These are phyloP conservation scores for Vitis rupestris DNA, from an alignment of 164 flowering plant species.

Conservation along the genomic window DNA sequence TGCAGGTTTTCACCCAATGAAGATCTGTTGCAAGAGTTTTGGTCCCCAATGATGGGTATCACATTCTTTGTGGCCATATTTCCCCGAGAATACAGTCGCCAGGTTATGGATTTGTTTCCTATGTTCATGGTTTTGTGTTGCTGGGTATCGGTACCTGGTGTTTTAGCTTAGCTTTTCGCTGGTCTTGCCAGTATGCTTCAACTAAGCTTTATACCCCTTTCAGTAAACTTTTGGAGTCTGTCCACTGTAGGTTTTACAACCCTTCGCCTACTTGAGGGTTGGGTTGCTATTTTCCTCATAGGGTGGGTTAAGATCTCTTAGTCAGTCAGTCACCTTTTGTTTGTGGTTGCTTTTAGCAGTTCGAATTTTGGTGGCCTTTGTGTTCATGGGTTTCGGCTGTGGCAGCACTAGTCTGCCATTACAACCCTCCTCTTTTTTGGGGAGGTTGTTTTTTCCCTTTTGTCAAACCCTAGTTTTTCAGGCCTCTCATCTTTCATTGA, in stretches of 20 bases:
- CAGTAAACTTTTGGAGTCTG: conserved; percentile 12
- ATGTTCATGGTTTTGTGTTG: conserved; percentile 16
- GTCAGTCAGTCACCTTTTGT: background rate
- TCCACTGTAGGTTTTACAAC: conserved; percentile 17
- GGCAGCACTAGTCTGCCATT: conserved; percentile 38
- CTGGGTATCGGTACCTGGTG: conserved; percentile 20
- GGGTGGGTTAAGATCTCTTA: conserved; percentile 8
- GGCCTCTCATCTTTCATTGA: conserved; percentile 25
- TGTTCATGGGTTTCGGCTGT: conserved; percentile 39
- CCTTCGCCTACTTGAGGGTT: conserved; percentile 14
- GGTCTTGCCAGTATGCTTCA: conserved; percentile 1
- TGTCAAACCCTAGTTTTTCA: conserved; percentile 37
- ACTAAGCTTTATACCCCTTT: conserved; percentile 15
- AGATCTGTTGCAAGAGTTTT: conserved; percentile 46
- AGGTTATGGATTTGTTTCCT: conserved; percentile 21
- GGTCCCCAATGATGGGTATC: conserved; percentile 19
- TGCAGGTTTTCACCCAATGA: conserved; percentile 42
- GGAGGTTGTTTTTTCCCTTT: conserved; percentile 31
- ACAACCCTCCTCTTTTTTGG: conserved; percentile 19
- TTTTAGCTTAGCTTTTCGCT: conserved; percentile 21
- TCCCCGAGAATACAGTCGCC: conserved; percentile 35
- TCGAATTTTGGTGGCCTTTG: conserved; percentile 18
- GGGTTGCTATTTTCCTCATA: conserved; percentile 19
- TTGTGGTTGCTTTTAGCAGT: conserved; percentile 22
- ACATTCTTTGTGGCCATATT: conserved; percentile 21